Evolutionary conservation across 1,284 basidiomycete species (phyloP), one percentile per base, ranked within the genome.

Genomic region (Anthracocystis walkeri): DNA sequence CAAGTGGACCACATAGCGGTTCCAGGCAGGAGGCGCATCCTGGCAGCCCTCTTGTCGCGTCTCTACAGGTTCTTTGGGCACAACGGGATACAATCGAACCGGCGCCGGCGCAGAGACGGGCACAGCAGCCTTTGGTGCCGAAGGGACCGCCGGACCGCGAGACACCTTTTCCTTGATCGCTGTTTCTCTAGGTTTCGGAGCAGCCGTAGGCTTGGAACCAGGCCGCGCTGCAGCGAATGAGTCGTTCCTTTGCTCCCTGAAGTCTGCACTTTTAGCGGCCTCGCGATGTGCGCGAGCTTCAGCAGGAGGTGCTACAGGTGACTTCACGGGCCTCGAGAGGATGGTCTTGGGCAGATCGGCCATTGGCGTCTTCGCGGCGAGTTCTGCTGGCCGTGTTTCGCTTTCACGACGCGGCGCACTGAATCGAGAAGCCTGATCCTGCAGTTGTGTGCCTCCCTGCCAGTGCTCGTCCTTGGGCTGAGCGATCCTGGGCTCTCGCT

Each of bases 11-110:
- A 65, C 63, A 38, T 69, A 82, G 49, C 65, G 63, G 38, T 78
- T 82, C 81, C 81, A 82, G 1, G 79, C 79, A 0, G 79, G 81
- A 6, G 79, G 58, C 7, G 65, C 58, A 38, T 82, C 80, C 40
- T 70, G 65, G 10, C 58, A 44, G 8, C 59, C 70, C 54, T 81
- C 79, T 14, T 48, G 46, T 23, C 71, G 56, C 14, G 79, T 79
- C 52, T 67, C 61, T n/a, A 50, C 35, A 20, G 69, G 29, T 48
- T 82, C 81, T 48, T 63, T 65, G 8, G 63, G 50, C 14, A 75
- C 65, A 29, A 65, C 35, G 5, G 73, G 68, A 21, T 71, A 50
- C 29, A 68, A 21, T 35, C 35, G 58, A 40, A 69, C 56, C 3
- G 59, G 63, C 29, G 48, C 59, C 1, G 69, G 64, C 14, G 69